Conservation (phyloP, 2,329 filamentous ascomycete species). For the Colletotrichum truncatum region DNA sequence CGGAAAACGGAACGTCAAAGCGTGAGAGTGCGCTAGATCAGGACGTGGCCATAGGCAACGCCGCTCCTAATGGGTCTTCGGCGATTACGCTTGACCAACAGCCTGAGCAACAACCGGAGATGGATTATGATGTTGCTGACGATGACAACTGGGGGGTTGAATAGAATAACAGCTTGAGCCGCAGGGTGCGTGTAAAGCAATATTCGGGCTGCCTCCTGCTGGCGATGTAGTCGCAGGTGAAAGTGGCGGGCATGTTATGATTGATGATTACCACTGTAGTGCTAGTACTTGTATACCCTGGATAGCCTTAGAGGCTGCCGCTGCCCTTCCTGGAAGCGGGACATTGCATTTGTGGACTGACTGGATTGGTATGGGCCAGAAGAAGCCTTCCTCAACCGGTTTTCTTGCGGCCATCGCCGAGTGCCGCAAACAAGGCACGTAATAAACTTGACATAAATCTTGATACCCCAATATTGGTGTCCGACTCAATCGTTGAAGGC, state of each 20-base stretch:
- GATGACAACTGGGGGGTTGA: slow-evolving; percentile 55
- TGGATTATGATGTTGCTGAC: slow-evolving; percentile 65
- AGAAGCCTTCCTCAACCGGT: no score
- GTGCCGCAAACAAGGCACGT: no score
- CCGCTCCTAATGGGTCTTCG: slow-evolving; percentile 29
- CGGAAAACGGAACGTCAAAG: not conserved
- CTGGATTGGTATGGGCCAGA: no score
- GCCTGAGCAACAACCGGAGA: slow-evolving; percentile 47
- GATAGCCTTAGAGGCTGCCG: not conserved
- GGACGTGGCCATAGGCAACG: slow-evolving; percentile 24
- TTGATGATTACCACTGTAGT: not conserved
- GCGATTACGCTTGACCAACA: slow-evolving; percentile 34
- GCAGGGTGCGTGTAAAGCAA: no score
- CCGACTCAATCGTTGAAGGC: no score
- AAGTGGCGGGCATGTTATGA: not conserved
- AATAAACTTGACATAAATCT: no score
- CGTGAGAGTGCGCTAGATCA: slow-evolving; percentile 21
- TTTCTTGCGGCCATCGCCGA: no score
- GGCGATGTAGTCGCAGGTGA: not conserved
- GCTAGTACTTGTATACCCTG: not conserved
- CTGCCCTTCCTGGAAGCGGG: not conserved
- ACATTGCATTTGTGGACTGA: not conserved
- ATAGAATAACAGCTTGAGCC: not conserved
- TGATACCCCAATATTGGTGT: no score
- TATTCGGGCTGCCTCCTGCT: no score